phyloP scores from a whole-genome alignment of 495 filamentous ascomycete genomes.

The Rusavskia elegans region DNA sequence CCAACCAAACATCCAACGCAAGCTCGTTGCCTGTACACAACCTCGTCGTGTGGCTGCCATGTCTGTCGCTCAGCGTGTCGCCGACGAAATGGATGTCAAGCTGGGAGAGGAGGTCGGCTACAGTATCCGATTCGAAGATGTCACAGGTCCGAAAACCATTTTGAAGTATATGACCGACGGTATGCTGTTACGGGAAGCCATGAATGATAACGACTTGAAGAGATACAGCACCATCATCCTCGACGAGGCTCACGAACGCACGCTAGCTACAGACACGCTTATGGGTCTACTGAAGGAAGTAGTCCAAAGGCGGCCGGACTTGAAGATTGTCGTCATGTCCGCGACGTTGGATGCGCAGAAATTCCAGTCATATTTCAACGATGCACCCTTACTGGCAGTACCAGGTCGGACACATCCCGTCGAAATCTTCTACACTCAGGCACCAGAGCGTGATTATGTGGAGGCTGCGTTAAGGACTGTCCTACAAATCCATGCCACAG shows the following conservation, averaged over 20 bases:
- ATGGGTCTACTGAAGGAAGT: slow-evolving; percentile 92
- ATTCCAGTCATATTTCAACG: slow-evolving; percentile 95
- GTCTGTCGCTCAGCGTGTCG: slow-evolving; percentile 97
- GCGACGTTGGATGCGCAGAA: slow-evolving; percentile 94
- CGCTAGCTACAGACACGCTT: slow-evolving; percentile 84
- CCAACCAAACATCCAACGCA: slow-evolving; percentile 65
- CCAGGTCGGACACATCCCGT: slow-evolving; percentile 93
- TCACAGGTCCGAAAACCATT: slow-evolving; percentile 75
- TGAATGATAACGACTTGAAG: slow-evolving; percentile 83
- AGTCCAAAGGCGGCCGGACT: slow-evolving; percentile 55
- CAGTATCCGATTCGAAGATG: slow-evolving; percentile 97
- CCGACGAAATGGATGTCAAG: slow-evolving; percentile 86
- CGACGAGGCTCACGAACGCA: slow-evolving; percentile 95
- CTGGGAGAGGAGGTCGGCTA: slow-evolving; percentile 96
- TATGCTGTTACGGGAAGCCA: slow-evolving; percentile 95
- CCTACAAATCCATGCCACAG: slow-evolving; percentile 85
- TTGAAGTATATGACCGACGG: slow-evolving; percentile 99
- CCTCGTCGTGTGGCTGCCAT: slow-evolving; percentile 96
- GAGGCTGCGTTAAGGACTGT: slow-evolving; percentile 90
- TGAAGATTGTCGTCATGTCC: slow-evolving; percentile 98
- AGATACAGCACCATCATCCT: slow-evolving; percentile 97
- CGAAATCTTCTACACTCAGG: slow-evolving; percentile 95
- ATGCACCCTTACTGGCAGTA: slow-evolving; percentile 83
- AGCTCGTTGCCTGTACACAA: slow-evolving; percentile 94
- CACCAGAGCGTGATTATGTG: slow-evolving; percentile 92